Conservation (phyloP, 2,329 filamentous ascomycete genomes). For the Endoconidiophora laricicola region DNA sequence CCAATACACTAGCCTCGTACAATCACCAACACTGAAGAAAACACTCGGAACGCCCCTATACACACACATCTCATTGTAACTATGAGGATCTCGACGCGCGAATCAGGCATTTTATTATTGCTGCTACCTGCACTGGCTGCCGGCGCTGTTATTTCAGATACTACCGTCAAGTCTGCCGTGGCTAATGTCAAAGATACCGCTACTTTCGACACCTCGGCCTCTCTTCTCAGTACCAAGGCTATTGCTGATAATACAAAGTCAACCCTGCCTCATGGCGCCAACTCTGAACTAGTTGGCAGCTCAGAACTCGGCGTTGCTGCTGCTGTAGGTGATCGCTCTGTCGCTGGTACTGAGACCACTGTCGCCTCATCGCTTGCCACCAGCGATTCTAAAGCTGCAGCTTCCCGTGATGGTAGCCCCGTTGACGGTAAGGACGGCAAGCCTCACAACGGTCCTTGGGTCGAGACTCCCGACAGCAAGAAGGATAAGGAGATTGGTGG, state of each 20-base stretch:
- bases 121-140: constrained; percentile 12
- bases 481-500: constrained; percentile 13
- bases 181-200: background rate
- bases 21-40: background rate
- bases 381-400: constrained; percentile 3
- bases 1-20: background rate
- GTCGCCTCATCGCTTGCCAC: background rate
- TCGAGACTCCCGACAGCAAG: constrained; percentile 34
- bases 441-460: constrained; percentile 73
- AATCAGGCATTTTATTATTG: constrained; percentile 10
- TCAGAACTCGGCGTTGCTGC: constrained; percentile 2
- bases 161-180: background rate
- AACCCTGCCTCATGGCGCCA: constrained; percentile 22
- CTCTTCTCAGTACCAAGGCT: constrained; percentile 5
- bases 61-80: background rate
- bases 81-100: constrained; percentile 10
- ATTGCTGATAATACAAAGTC: constrained; percentile 21
- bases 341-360: constrained; percentile 4
- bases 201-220: background rate
- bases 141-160: constrained; percentile 7
- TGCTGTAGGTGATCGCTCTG: background rate
- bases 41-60: background rate
- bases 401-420: constrained; percentile 46
- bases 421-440: constrained; percentile 89
- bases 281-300: constrained; percentile 24